Conservation (phyloP, 805 yeast genomes). For the Candida methanosorbosa region DNA sequence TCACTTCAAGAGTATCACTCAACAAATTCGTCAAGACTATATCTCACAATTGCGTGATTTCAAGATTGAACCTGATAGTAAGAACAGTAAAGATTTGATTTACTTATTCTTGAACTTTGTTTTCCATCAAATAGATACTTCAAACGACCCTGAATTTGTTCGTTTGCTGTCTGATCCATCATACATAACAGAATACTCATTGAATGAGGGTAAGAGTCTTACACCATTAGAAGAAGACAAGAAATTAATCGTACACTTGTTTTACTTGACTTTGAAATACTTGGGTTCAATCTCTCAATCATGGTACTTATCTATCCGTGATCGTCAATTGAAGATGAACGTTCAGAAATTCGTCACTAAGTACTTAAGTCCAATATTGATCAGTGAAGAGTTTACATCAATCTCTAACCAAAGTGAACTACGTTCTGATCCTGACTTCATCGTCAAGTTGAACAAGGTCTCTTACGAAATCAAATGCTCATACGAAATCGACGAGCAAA, state of each 20-base stretch:
- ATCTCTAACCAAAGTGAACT: constrained; percentile 16
- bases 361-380: constrained; percentile 56
- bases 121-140: constrained; percentile 42
- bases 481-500: constrained; percentile 81
- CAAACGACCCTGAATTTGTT: constrained; percentile 16
- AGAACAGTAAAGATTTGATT: constrained; percentile 27
- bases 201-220: constrained; percentile 19
- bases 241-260: constrained; percentile 39
- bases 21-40: constrained; percentile 52
- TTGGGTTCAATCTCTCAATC: constrained; percentile 49
- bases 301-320: constrained; percentile 69
- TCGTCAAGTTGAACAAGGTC: constrained; percentile 51
- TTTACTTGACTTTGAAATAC: constrained; percentile 38
- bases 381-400: constrained; percentile 41
- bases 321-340: constrained; percentile 49
- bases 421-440: constrained; percentile 34
- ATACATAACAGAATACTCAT: constrained; percentile 12
- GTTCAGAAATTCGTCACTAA: constrained; percentile 57
- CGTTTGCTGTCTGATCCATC: constrained; percentile 8
- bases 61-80: too few relatives aligned
- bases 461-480: constrained; percentile 63
- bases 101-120: constrained; percentile 42
- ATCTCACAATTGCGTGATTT: constrained; percentile 47
- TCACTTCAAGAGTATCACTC: constrained; percentile 58
- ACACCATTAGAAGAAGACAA: constrained; percentile 10